Percentiles rank a stretch among this genome's conserved stretches.
phyloP scores from a whole-genome alignment of 2,329 filamentous ascomycete genomes.

The Trichoderma hamatum region DNA sequence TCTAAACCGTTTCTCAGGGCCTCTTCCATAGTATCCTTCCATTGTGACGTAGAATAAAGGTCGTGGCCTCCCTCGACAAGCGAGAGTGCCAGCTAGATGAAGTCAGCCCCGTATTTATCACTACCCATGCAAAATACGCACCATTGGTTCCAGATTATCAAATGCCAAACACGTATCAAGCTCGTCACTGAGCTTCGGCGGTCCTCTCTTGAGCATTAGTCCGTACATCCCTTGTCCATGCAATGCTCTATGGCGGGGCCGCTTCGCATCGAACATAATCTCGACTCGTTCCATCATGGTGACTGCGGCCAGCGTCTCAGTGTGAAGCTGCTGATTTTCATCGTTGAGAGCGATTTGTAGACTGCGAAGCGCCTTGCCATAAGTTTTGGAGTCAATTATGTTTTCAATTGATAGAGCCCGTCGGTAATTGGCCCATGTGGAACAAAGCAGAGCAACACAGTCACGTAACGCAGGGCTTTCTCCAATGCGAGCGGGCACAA shows the following conservation, averaged over 20 bases:
- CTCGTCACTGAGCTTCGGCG: too few relatives aligned
- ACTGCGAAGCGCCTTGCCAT: too few relatives aligned
- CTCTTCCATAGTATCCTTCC: background rate
- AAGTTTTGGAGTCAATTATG: too few relatives aligned
- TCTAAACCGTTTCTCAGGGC: background rate
- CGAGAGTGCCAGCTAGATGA: background rate
- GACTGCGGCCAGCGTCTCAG: conserved; percentile 3
- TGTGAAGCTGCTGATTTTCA: background rate
- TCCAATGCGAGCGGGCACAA: too few relatives aligned
- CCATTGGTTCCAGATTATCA: too few relatives aligned
- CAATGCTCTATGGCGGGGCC: background rate
- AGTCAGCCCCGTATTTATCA: background rate
- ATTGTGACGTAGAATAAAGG: background rate
- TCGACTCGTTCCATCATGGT: background rate
- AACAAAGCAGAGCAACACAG: too few relatives aligned
- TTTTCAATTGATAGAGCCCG: too few relatives aligned
- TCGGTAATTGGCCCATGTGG: too few relatives aligned
- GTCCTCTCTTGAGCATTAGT: background rate
- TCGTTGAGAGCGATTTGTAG: too few relatives aligned
- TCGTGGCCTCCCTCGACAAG: background rate
- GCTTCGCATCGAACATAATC: background rate
- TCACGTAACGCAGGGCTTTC: too few relatives aligned
- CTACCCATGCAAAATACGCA: too few relatives aligned
- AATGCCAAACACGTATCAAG: too few relatives aligned
- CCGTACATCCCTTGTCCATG: background rate